A percentile compares a stretch with the other conserved stretches of the same genome.
These are phyloP conservation scores for Eucalyptus sp. DNA, from an alignment of 345 rosid species.

Conservation along the genomic window DNA sequence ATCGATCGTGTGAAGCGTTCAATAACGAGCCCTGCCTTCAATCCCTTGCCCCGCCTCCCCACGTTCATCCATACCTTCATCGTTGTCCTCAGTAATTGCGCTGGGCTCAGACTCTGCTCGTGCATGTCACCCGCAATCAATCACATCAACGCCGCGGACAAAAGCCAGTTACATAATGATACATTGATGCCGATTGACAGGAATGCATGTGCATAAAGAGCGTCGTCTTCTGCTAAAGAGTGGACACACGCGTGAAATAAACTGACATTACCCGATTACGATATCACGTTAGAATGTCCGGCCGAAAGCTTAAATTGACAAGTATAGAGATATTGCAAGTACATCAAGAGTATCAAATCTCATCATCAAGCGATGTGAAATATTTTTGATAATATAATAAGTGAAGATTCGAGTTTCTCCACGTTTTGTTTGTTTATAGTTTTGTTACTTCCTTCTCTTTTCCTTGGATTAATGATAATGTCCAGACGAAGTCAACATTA, in stretches of 20 bases:
- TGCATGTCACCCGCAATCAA: background rate
- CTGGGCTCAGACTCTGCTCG: background rate
- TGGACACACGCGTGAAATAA: rapidly evolving
- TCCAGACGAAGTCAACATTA: background rate
- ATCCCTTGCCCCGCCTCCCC: background rate
- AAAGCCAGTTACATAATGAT: background rate
- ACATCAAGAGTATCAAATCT: background rate
- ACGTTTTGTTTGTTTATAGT: background rate
- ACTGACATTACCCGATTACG: rapidly evolving
- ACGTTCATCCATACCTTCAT: background rate
- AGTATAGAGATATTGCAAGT: rapidly evolving
- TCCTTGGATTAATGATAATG: background rate
- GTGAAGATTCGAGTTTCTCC: background rate
- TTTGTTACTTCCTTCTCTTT: background rate
- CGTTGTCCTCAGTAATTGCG: background rate
- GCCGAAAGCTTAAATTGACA: background rate
- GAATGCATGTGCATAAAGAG: background rate
- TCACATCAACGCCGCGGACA: background rate
- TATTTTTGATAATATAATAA: background rate
- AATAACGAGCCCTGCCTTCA: background rate
- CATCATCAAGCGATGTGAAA: background rate
- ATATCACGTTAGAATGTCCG: background rate
- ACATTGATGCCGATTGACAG: background rate
- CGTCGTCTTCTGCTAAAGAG: background rate
- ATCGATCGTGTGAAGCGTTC: background rate